phyloP scores from a whole-genome alignment of 2,329 filamentous ascomycete species.

The Colletotrichum sp. region DNA sequence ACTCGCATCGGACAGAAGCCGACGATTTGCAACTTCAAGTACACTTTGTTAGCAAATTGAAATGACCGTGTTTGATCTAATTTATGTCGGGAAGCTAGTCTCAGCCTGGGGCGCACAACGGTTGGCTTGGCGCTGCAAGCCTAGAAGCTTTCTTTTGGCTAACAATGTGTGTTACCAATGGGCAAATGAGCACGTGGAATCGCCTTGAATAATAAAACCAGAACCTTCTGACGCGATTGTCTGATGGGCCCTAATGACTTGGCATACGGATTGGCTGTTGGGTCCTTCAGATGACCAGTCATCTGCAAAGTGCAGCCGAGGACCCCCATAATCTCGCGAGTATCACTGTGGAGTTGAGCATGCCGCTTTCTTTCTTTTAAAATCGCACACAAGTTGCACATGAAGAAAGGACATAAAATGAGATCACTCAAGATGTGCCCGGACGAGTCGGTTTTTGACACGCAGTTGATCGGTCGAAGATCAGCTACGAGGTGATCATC shows the following conservation, averaged over 20 bases:
- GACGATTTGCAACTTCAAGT: neutral
- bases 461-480: neutral
- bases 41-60: neutral
- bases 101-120: neutral
- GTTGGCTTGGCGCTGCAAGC: neutral
- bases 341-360: neutral
- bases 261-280: neutral
- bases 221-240: neutral
- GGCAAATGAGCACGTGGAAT: neutral
- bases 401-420: neutral
- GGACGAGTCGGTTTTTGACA: neutral
- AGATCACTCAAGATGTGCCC: neutral
- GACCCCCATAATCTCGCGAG: neutral
- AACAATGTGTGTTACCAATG: neutral
- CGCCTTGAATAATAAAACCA: neutral
- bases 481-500: neutral
- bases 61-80: neutral
- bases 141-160: neutral
- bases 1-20: accelerated
- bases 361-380: neutral
- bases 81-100: neutral
- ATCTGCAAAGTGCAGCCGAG: neutral
- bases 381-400: neutral
- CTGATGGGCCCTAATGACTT: neutral
- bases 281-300: neutral